Base-by-base conservation (phyloP, 2,329 filamentous ascomycete species). In the Botryosphaeria dothidea region DNA sequence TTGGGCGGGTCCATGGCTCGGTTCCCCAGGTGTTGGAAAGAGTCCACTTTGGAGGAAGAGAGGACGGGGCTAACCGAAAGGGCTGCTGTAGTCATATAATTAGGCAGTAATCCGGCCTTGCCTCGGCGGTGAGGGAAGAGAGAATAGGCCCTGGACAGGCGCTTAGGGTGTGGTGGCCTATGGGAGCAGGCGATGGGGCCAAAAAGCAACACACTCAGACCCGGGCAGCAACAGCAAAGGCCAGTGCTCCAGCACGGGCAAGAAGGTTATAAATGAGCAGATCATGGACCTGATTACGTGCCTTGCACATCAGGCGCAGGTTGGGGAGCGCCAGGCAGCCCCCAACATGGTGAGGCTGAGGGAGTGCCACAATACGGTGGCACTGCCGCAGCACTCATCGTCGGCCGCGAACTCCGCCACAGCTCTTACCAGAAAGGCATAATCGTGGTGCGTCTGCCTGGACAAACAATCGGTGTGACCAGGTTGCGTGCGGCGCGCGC, bases 271-370 rank as follows among this genome's bases (percentile, higher is more conserved):
- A 58, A 58, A 58, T 58, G 25, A 43, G 36, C 15, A 43, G 54
- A 31, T 38, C 19, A 17, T 23, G 2, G 11, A 11, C 15, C 29
- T n/a, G n/a, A n/a, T n/a, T 43, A 27, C 23, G 23, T 58, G 54
- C 54, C 54, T 43, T 25, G 54, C 54, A 3, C 34, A n/a, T 57
- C 52, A 57, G 52, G 52, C 52, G 51, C 51, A 3, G 51, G 51
- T 21, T 8, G 15, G n/a, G 9, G 36, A 21, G 21, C 34, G 57
- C 57, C 41, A 38, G 57, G 45, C 57, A 61, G 57, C 41, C 43
- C 57, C 57, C 43, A 46, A 61, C 41, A 21, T 9, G 27, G 25
- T 34, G 43, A 49, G 57, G 57, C 57, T 61, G 57, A 61, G 57
- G n/a, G 45, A 46, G 41, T 61, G 43, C 57, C 41, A 61, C 54